Percentiles rank a stretch among this genome's conserved stretches.
Evolutionary conservation across 2,329 filamentous ascomycete species (phyloP).

Genomic region (Alternaria sp.): DNA sequence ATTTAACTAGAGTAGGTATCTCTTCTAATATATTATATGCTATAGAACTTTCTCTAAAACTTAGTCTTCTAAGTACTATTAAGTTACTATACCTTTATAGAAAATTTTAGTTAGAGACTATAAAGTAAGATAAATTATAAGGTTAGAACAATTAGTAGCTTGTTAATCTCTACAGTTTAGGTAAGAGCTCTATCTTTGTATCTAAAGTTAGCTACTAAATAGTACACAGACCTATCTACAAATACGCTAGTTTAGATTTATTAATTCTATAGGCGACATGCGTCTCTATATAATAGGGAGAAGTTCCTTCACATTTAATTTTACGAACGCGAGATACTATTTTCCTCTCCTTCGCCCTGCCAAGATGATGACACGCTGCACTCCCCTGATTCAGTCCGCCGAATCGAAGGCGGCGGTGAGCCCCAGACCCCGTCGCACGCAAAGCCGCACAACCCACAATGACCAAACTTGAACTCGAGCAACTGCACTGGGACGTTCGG

Average conservation of each 20-base stretch:
- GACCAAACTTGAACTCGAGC: not conserved
- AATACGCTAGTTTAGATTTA: slow-evolving; percentile 2
- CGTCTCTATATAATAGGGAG: slow-evolving; percentile 6
- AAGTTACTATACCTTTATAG: slow-evolving; percentile 14
- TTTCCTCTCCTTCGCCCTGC: not conserved
- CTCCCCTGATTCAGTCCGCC: not conserved
- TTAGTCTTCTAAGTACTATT: slow-evolving; percentile 2
- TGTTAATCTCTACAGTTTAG: slow-evolving; percentile 13
- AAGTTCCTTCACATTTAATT: slow-evolving; percentile 18
- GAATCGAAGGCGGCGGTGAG: not conserved
- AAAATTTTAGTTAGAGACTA: slow-evolving; percentile 10
- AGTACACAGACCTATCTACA: not conserved
- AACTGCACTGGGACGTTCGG: not conserved
- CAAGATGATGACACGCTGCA: not conserved
- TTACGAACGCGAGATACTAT: slow-evolving; percentile 3
- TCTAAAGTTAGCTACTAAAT: not conserved
- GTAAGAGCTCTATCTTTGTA: slow-evolving; percentile 2
- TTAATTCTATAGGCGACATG: slow-evolving; percentile 9
- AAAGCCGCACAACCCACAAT: not conserved
- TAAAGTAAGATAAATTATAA: not conserved
- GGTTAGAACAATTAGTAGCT: slow-evolving; percentile 10
- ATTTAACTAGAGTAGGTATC: not conserved
- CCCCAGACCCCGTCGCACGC: not conserved
- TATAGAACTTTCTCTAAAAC: slow-evolving; percentile 3
- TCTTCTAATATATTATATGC: slow-evolving; percentile 1